Base-by-base conservation (phyloP, 108 stramenopile genomes). In the Cyclotella choctawhatcheeana region DNA sequence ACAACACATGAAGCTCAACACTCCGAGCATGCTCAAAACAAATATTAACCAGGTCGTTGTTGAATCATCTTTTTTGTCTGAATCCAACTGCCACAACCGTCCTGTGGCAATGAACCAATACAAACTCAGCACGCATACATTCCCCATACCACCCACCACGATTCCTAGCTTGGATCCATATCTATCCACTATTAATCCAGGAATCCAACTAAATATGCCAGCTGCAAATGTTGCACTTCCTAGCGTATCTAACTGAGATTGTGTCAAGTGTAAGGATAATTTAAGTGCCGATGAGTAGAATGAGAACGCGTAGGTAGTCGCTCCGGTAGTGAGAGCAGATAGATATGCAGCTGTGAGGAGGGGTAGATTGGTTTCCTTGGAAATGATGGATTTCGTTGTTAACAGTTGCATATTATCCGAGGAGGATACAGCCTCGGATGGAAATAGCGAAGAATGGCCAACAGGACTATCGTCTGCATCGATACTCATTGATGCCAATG, bases 251-350 rank as follows among this genome's bases (percentile, higher is more conserved):
- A 94, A 61, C 64, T 94, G 88, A 16, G 74, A 68, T 78, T 92
- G 89, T 0, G 83, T 70, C 13, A 94, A 73, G 50, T 86, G 79
- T 35, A 94, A 62, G 10, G 75, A 86, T 45, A 79, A 66, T 70
- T 94, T 90, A 43, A 94, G 75, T 17, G 84, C 87, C 45, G 73
- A 74, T 20, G 83, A 85, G 72, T 94, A 94, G 69, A 94, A 78
- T 35, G 90, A 91, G 71, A 94, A 94, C 40, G 93, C 88, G 70
- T 94, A 94, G 37, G 89, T 85, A 5, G 90, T 90, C 13, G 88
- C 93, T 21, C 93, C 93, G 5, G 91, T 92, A 34, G 90, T 92
- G 12, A 89, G 54, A 17, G 86, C 79, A 24, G 93, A 89, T 27
- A 89, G 44, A 62, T 92, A 77, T 35, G 86, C 84, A 47, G 83